A percentile compares a stretch with the other conserved stretches of the same genome.
Evolutionary conservation across 2,329 filamentous ascomycete genomes (phyloP).

Genomic region (Fusarium liriodendri): DNA sequence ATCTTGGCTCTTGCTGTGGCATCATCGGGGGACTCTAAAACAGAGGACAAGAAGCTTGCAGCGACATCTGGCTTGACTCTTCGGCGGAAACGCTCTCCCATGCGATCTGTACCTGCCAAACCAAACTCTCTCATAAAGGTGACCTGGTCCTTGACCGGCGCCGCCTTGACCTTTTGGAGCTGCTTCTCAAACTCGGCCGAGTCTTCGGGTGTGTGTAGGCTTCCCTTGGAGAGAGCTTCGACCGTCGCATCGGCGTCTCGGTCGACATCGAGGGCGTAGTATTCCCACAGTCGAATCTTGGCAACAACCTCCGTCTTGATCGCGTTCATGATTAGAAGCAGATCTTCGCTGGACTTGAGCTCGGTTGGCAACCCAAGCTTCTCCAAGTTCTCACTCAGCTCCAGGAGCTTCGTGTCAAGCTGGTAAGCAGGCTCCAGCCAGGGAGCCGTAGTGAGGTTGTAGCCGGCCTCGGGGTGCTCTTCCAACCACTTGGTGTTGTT

Average conservation of each 20-base stretch:
- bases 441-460: constrained; percentile 92
- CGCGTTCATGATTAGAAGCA: constrained; percentile 84
- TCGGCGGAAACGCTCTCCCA: constrained; percentile 85
- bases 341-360: constrained; percentile 76
- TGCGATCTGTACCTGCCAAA: constrained; percentile 75
- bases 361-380: constrained; percentile 80
- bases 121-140: constrained; percentile 76
- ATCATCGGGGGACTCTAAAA: constrained; percentile 71
- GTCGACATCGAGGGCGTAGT: constrained; percentile 86
- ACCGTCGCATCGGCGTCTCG: constrained; percentile 75
- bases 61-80: constrained; percentile 75
- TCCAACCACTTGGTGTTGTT: constrained; percentile 95
- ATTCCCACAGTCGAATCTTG: constrained; percentile 89
- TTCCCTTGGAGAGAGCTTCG: constrained; percentile 75
- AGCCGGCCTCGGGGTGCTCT: constrained; percentile 94
- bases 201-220: constrained; percentile 65
- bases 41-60: constrained; percentile 63
- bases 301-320: constrained; percentile 85
- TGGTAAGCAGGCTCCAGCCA: constrained; percentile 75
- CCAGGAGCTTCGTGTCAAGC: constrained; percentile 72
- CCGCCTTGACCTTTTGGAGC: constrained; percentile 60
- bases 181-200: constrained; percentile 46
- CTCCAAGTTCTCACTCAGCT: constrained; percentile 80
- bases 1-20: constrained; percentile 66
- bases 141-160: constrained; percentile 62